Conservation (phyloP, 495 filamentous ascomycete genomes). For the Symbiotaphrina buchneri region DNA sequence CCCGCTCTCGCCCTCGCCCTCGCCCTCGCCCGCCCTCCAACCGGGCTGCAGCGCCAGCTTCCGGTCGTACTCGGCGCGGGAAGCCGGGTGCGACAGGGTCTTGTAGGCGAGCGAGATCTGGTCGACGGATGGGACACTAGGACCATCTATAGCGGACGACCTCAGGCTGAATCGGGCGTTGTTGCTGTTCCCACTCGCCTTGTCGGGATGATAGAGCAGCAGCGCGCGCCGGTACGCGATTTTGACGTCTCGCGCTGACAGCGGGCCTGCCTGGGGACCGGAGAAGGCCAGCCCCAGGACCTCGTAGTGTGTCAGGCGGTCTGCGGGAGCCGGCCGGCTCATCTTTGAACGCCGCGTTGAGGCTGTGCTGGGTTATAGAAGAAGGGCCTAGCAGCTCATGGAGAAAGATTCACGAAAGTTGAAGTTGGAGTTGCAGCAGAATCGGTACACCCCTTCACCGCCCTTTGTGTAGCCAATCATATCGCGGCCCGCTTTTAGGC, state of each 20-base stretch:
- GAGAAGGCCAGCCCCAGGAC: background rate
- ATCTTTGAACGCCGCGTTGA: too few species aligned
- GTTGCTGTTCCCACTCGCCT: slow-evolving; percentile 14
- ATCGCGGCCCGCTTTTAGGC: too few species aligned
- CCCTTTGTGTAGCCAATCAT: too few species aligned
- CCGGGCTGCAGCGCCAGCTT: slow-evolving; percentile 17
- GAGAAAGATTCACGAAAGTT: too few species aligned
- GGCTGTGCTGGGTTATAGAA: too few species aligned
- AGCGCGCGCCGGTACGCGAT: slow-evolving; percentile 59
- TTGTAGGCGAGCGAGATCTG: slow-evolving; percentile 59
- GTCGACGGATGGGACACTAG: slow-evolving; percentile 28
- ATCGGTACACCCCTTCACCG: too few species aligned
- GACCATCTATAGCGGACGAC: background rate
- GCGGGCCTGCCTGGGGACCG: too few species aligned
- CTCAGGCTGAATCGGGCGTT: slow-evolving; percentile 2
- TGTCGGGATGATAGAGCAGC: slow-evolving; percentile 67
- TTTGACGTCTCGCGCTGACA: slow-evolving; percentile 25
- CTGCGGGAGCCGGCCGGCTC: too few species aligned
- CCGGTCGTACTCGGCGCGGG: slow-evolving; percentile 44
- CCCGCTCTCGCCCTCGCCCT: slow-evolving; percentile 1
- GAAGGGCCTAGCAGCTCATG: too few species aligned
- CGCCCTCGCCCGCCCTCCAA: slow-evolving; percentile 6
- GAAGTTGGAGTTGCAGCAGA: too few species aligned
- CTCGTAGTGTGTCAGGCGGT: background rate
- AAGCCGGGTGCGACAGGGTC: slow-evolving; percentile 32